Base-by-base conservation (phyloP, 768 basidiomycete species). In the Suillus lakei region DNA sequence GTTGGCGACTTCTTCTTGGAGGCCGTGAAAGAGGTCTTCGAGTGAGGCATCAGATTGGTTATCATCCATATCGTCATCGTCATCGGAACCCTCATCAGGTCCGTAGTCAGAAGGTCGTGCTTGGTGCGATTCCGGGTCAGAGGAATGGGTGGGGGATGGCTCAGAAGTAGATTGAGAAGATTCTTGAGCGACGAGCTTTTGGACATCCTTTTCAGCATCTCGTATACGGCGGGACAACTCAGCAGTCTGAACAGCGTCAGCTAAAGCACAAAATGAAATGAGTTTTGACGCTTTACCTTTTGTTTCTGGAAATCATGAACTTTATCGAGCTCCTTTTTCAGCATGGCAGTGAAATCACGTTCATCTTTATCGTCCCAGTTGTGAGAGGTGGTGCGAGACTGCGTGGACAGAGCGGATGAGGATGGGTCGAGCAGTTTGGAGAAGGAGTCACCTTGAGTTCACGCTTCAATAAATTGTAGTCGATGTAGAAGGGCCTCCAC, bases 1-100 rank as follows among this genome's bases (percentile, higher is more conserved):
- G 48, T 88, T 92, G 1, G 96, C 97, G 23, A 99, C 93, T 73
- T 96, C 95, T 73, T 98, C 96, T 78, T 99, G 95, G 23, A 99
- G 81, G 18, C 84, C 85, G 67, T 91, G 88, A 76, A 98, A 99
- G 26, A 89, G 84, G 59, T 93, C 93, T 72, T 98, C 96, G 13
- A 95, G 80, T 44, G 90, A 89, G 69, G 91, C 91, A 55, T 86
- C 84, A 18, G 89, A 89, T 62, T 89, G 83, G 28, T 79, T 82
- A 36, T 81, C 80, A 8, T 75, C 80, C 30, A 82, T 83, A 44
- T 79, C 75, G 60, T 81, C 80, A 39, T 82, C 83, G 65, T 82
- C 82, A 48, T 82, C 84, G 67, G 91, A 92, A 43, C 90, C 91
- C 2, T 82, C 89, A 71, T 91, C 91, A 10, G 86, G 86, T 2